Evolutionary conservation across 257 asterid species (phyloP).

Genomic region (Cinchona pubescens): DNA sequence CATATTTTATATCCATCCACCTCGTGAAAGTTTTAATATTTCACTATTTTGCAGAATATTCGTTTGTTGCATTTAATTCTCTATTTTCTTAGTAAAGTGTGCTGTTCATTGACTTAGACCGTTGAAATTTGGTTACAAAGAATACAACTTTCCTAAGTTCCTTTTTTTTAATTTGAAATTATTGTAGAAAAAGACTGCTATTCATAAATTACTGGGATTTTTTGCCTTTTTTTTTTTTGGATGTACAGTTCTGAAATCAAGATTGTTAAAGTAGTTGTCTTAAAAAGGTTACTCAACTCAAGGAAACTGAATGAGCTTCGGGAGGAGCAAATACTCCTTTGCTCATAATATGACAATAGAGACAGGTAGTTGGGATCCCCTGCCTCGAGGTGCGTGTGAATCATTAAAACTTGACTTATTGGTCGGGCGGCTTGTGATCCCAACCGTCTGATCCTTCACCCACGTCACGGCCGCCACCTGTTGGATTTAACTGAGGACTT

Average conservation of each 20-base stretch:
- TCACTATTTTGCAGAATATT: neutral
- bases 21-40: neutral
- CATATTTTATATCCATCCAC: neutral
- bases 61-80: neutral
- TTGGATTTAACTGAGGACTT: constrained; percentile 27
- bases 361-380: constrained; percentile 13
- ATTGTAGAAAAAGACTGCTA: constrained; percentile 3
- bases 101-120: neutral
- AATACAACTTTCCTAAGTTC: constrained; percentile 3
- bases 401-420: constrained; percentile 31
- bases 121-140: neutral
- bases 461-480: constrained; percentile 38
- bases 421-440: constrained; percentile 45
- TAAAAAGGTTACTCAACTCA: constrained; percentile 6
- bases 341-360: neutral
- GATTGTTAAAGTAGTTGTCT: constrained; percentile 9
- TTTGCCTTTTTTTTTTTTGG: neutral
- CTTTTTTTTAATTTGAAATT: neutral
- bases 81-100: neutral
- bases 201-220: neutral
- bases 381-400: constrained; percentile 55
- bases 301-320: constrained; percentile 18
- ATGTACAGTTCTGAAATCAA: constrained; percentile 37
- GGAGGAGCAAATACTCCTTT: constrained; percentile 5
- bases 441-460: constrained; percentile 39